phyloP scores from a whole-genome alignment of 2,329 filamentous ascomycete genomes.

The Monosporascus ibericus region DNA sequence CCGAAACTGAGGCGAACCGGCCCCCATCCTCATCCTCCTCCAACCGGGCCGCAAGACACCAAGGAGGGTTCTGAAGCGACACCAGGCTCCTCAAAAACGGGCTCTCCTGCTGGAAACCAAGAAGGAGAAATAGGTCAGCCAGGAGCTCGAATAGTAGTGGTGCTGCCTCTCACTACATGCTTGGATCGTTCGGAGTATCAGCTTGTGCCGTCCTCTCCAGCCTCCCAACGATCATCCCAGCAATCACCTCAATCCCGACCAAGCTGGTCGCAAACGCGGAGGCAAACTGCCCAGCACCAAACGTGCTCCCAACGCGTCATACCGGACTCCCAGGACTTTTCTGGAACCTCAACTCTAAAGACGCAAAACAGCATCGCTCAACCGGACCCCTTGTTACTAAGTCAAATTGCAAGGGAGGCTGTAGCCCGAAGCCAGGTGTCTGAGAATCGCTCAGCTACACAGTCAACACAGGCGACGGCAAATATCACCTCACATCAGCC shows the following conservation, averaged over 20 bases:
- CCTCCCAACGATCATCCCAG: conserved; percentile 4
- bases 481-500: conserved; percentile 25
- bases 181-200: conserved; percentile 15
- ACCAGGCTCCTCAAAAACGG: not conserved
- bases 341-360: conserved; percentile 14
- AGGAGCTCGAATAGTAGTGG: conserved; percentile 11
- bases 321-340: conserved; percentile 25
- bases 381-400: not conserved
- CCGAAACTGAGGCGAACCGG: conserved; percentile 4
- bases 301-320: conserved; percentile 16
- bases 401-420: not conserved
- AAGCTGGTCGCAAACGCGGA: conserved; percentile 1
- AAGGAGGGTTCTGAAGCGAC: not conserved
- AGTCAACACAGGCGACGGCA: conserved; percentile 4
- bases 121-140: not conserved
- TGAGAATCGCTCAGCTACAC: not conserved
- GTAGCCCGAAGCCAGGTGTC: conserved; percentile 7
- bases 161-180: conserved; percentile 8
- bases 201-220: conserved; percentile 9
- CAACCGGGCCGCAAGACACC: not conserved
- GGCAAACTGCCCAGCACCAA: conserved; percentile 1
- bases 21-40: not conserved
- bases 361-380: conserved; percentile 10
- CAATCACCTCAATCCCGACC: conserved; percentile 7
- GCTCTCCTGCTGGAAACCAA: not conserved